phyloP scores from a whole-genome alignment of 139 green algal genomes.

The Chlorella sp. region DNA sequence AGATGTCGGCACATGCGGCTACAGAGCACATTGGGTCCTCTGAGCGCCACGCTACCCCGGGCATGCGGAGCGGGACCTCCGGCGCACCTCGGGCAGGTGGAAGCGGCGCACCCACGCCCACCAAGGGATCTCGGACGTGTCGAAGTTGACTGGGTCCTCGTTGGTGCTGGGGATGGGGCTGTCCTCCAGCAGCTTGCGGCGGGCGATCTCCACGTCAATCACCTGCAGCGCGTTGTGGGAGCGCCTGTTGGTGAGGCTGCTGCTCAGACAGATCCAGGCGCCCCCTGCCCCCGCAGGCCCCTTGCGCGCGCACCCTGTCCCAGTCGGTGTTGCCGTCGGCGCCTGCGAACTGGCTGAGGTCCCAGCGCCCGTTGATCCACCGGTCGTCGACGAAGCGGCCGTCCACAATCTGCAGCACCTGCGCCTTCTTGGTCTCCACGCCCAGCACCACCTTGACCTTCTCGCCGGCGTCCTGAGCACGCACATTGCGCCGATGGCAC shows the following conservation, averaged over 20 bases:
- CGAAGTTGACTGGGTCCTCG: conserved; percentile 86
- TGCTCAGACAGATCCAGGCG: neutral
- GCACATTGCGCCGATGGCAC: neutral
- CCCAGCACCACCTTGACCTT: neutral
- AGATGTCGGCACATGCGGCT: no score
- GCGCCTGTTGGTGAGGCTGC: no score
- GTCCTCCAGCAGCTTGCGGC: conserved; percentile 80
- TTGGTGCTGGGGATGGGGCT: conserved; percentile 71
- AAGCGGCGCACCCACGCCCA: conserved; percentile 92
- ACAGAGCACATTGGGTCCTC: no score
- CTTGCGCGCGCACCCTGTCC: conserved; percentile 44
- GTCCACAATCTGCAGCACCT: conserved; percentile 57
- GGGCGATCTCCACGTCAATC: conserved; percentile 88
- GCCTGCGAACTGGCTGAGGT: conserved; percentile 51
- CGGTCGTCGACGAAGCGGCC: conserved; percentile 78
- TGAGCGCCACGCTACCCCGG: no score
- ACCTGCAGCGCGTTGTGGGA: conserved; percentile 52
- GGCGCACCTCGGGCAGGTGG: conserved; percentile 85
- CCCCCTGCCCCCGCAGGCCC: neutral
- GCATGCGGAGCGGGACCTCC: no score
- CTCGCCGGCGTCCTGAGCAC: conserved; percentile 1
- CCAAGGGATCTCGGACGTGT: conserved; percentile 90
- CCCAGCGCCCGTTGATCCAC: conserved; percentile 76
- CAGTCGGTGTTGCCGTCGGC: conserved; percentile 61
- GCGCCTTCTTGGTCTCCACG: neutral